phyloP scores from a whole-genome alignment of 75 land plant genomes.

The Larix kaempferi region DNA sequence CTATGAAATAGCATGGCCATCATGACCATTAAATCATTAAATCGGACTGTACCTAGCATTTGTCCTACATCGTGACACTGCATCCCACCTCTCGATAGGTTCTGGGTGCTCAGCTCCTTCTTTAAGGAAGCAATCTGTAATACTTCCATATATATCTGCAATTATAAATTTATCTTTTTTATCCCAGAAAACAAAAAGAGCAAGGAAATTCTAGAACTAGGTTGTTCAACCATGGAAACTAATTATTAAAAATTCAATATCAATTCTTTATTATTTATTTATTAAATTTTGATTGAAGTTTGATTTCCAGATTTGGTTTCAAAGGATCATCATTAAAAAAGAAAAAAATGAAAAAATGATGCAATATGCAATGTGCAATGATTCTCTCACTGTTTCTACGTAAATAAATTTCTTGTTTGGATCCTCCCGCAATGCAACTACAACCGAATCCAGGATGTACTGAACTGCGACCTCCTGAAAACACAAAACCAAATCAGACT shows the following conservation, averaged over 20 bases:
- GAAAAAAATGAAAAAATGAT: neutral
- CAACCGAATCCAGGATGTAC: slow-evolving; percentile 78
- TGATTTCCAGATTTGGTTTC: neutral
- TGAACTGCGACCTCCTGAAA: slow-evolving; percentile 84
- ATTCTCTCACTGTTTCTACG: slow-evolving; percentile 64
- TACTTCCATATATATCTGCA: too few relatives aligned
- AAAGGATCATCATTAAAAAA: neutral
- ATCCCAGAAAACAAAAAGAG: too few relatives aligned
- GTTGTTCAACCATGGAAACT: neutral
- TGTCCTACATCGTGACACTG: too few relatives aligned
- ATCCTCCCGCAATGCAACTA: slow-evolving; percentile 65
- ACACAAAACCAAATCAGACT: too few relatives aligned
- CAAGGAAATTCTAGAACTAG: neutral
- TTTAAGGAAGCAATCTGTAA: too few relatives aligned
- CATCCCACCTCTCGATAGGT: too few relatives aligned
- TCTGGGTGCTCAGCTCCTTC: too few relatives aligned
- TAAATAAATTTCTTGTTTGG: slow-evolving; percentile 85
- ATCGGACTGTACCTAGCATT: too few relatives aligned
- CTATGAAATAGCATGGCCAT: too few relatives aligned
- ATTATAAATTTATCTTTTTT: too few relatives aligned
- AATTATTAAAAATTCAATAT: neutral
- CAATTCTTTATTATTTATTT: neutral
- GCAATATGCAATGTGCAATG: neutral
- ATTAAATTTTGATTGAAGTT: neutral
- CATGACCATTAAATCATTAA: too few relatives aligned